Base-by-base conservation (phyloP, 1,284 basidiomycete species). In the Cryptococcus jaspeensis region DNA sequence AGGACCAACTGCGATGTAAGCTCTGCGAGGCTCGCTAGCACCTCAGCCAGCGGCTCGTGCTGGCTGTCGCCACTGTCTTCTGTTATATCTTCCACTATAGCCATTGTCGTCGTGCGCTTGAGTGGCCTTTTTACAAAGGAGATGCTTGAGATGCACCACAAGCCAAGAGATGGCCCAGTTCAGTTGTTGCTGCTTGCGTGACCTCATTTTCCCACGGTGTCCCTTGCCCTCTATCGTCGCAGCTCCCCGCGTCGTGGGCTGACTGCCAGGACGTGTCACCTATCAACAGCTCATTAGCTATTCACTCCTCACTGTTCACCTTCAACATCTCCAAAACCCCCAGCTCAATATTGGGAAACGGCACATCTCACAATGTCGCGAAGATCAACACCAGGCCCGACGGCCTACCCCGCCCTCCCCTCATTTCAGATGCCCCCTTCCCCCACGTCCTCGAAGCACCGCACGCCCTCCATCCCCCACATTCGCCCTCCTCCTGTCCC, bases 61-160 rank as follows among this genome's bases (percentile, higher is more conserved):
- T 46, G 16, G 12, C 45, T 15, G 38, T 43, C 46, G 18, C 32
- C 55, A 18, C n/a, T 18, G 7, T 59, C 59, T 15, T 65, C 67
- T 18, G 61, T 41, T 13, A 72, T 55, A 36, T 71, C 70, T 40
- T 75, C 70, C 28, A 71, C 65, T 43, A 70, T 66, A 6, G 66
- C 67, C 71, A 73, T 74, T 25, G 5, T 63, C 48, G 12, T 16
- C 22, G 20, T 39, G 36, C 8, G 43, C n/a, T 15, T 40, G 39
- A n/a, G 3, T 39, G 13, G 18, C 47, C 8, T n/a, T 2, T 20
- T 5, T 37, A 48, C 23, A 49, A 49, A 48, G 35, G 38, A 16
- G 20, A 39, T 35, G 15, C 5, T 37, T 3, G 18, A 23, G 15
- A 37, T 12, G 13, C 40, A 46, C 13, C 15, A 36, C 13, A 9